Percentiles rank a stretch among this genome's conserved stretches.
Evolutionary conservation across 441 rosid species (phyloP).

Genomic region (Brassica balearica): DNA sequence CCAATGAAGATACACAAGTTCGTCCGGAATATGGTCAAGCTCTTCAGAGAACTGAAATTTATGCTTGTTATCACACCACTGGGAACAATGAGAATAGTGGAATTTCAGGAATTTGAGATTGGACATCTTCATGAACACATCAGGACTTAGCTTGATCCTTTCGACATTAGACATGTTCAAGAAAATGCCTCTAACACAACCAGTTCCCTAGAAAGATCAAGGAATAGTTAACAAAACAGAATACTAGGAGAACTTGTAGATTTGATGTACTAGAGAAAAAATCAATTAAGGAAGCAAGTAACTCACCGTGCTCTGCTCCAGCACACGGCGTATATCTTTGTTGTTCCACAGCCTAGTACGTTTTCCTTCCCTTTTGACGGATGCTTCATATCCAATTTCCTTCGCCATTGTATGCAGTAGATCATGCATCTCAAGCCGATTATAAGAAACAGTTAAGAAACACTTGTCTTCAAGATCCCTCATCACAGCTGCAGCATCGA

Average conservation of each 20-base stretch:
- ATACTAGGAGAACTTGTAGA: too few relatives aligned
- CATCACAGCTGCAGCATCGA: constrained; percentile 20
- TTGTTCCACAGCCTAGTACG: constrained; percentile 33
- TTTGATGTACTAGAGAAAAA: not conserved
- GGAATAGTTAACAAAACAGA: not conserved
- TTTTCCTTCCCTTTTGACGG: constrained; percentile 17
- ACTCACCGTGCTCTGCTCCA: constrained; percentile 14
- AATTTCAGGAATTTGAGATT: constrained; percentile 35
- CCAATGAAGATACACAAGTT: constrained; percentile 38
- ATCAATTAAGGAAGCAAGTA: not conserved
- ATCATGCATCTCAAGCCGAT: constrained; percentile 39
- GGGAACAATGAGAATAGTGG: constrained; percentile 34
- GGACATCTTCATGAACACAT: constrained; percentile 9
- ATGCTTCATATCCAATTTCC: constrained; percentile 23
- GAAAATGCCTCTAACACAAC: constrained; percentile 36
- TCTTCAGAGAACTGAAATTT: constrained; percentile 9
- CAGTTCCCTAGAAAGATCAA: constrained; percentile 18
- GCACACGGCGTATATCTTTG: constrained; percentile 23
- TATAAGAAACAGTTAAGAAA: constrained; percentile 30
- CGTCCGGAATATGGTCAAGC: constrained; percentile 18
- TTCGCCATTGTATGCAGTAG: constrained; percentile 28
- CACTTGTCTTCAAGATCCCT: constrained; percentile 38
- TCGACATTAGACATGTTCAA: constrained; percentile 26
- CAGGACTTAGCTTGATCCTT: constrained; percentile 26
- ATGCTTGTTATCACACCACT: constrained; percentile 14